Evolutionary conservation across 495 filamentous ascomycete species (phyloP).

Genomic region (Xylaria acuta): DNA sequence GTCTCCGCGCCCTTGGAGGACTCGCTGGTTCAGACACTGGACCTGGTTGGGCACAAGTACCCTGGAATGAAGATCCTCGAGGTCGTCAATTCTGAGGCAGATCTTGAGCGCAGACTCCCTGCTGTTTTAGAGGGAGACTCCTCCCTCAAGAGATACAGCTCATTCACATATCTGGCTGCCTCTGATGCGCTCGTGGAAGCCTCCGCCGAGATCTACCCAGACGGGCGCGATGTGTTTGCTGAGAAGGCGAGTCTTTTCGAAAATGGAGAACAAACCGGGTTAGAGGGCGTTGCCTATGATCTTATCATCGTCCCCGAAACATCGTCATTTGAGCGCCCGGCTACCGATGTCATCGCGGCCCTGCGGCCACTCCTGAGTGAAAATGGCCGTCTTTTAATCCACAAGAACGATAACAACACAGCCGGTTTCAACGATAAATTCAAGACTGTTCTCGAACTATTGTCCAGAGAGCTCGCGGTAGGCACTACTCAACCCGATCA

Average conservation of each 20-base stretch:
- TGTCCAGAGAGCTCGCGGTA: not conserved
- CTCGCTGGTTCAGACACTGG: not conserved
- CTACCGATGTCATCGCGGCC: not conserved
- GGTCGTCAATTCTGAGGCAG: conserved; percentile 4
- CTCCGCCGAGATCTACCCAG: not conserved
- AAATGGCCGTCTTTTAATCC: conserved; percentile 1
- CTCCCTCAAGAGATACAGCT: conserved; percentile 3
- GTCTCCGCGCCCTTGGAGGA: not conserved
- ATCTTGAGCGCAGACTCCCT: not conserved
- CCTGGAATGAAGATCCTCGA: not conserved
- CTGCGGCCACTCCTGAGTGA: not conserved
- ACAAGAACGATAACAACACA: not conserved
- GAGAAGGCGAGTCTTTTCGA: not conserved
- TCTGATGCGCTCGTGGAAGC: conserved; percentile 3
- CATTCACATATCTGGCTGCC: not conserved
- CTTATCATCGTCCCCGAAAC: conserved; percentile 1
- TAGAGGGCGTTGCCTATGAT: not conserved
- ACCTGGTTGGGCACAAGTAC: conserved; percentile 9
- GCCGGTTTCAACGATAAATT: not conserved
- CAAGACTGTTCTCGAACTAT: not conserved
- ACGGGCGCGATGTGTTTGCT: not conserved
- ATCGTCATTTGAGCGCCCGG: not conserved
- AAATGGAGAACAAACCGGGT: not conserved
- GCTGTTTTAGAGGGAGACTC: conserved; percentile 3
- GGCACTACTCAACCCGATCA: not conserved